A percentile compares a stretch with the other conserved stretches of the same genome.
Evolutionary conservation across 192 early-diverging fungal species (phyloP).

Genomic region (Backusella liffmaniae): DNA sequence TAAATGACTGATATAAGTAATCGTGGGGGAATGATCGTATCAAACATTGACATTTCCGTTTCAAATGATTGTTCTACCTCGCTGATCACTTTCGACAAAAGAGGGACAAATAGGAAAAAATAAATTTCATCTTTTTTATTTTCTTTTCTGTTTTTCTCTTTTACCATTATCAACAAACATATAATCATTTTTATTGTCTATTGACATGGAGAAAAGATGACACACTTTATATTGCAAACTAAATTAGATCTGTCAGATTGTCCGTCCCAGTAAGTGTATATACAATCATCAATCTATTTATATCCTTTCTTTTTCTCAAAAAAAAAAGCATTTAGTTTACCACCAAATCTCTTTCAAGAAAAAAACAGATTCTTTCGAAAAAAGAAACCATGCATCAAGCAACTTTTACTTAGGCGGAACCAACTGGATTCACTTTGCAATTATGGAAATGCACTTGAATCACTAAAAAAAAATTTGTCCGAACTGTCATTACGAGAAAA

Average conservation of each 20-base stretch:
- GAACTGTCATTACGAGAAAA: slow-evolving; percentile 45
- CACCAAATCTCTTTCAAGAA: slow-evolving; percentile 12
- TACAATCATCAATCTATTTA: not conserved
- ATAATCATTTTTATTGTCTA: not conserved
- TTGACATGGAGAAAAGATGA: not conserved
- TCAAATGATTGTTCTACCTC: slow-evolving; percentile 5
- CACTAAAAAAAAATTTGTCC: slow-evolving; percentile 26
- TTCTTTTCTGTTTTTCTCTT: not conserved
- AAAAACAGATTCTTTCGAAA: not conserved
- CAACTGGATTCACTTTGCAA: slow-evolving; percentile 4
- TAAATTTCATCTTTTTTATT: not conserved
- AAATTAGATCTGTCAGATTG: slow-evolving; percentile 18
- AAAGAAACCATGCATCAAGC: not conserved
- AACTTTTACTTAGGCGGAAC: slow-evolving; percentile 23
- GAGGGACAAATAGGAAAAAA: not conserved
- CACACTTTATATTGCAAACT: not conserved
- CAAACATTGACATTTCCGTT: not conserved
- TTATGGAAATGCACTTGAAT: slow-evolving; percentile 21
- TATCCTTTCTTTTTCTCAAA: not conserved
- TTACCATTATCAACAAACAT: not conserved
- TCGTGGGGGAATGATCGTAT: not conserved
- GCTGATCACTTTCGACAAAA: not conserved
- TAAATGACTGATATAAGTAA: not conserved
- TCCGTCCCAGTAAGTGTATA: not conserved
- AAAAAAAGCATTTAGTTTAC: not conserved